Conservation (phyloP, 2,329 filamentous ascomycete species). For the Chalara sp. region DNA sequence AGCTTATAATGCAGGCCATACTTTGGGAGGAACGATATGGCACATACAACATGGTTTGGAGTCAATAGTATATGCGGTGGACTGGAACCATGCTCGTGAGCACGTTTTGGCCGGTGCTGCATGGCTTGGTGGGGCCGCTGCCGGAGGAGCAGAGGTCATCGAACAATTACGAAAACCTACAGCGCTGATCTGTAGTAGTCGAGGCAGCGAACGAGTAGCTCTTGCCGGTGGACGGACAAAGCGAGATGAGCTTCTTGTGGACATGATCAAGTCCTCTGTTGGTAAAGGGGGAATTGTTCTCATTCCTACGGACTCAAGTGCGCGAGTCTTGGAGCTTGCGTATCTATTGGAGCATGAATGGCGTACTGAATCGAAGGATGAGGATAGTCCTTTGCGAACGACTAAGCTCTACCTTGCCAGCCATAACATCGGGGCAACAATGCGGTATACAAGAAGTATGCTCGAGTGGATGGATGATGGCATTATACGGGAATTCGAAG, state of each 20-base stretch:
- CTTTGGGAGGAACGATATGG: conserved; percentile 96
- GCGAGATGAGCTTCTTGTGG: conserved; percentile 78
- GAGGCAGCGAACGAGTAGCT: conserved; percentile 66
- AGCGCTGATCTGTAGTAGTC: conserved; percentile 85
- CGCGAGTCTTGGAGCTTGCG: conserved; percentile 84
- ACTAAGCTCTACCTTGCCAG: conserved; percentile 75
- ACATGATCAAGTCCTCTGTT: conserved; percentile 73
- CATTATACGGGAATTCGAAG: conserved; percentile 87
- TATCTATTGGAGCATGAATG: conserved; percentile 92
- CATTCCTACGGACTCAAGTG: conserved; percentile 91
- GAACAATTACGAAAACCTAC: conserved; percentile 92
- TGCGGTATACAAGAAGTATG: conserved; percentile 90
- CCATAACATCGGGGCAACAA: conserved; percentile 77
- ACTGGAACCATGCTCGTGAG: conserved; percentile 97
- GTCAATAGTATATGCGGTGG: conserved; percentile 93
- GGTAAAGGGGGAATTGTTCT: conserved; percentile 81
- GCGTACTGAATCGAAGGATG: conserved; percentile 55
- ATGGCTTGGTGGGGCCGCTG: conserved; percentile 79
- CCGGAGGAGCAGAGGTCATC: conserved; percentile 81
- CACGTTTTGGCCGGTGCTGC: conserved; percentile 91
- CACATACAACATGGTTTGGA: conserved; percentile 95
- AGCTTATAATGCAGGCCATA: conserved; percentile 94
- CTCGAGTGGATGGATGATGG: conserved; percentile 98
- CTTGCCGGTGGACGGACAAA: conserved; percentile 67
- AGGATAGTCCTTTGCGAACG: conserved; percentile 43